Evolutionary conservation across 495 filamentous ascomycete genomes (phyloP).

Genomic region (Neurospora tetraspora): DNA sequence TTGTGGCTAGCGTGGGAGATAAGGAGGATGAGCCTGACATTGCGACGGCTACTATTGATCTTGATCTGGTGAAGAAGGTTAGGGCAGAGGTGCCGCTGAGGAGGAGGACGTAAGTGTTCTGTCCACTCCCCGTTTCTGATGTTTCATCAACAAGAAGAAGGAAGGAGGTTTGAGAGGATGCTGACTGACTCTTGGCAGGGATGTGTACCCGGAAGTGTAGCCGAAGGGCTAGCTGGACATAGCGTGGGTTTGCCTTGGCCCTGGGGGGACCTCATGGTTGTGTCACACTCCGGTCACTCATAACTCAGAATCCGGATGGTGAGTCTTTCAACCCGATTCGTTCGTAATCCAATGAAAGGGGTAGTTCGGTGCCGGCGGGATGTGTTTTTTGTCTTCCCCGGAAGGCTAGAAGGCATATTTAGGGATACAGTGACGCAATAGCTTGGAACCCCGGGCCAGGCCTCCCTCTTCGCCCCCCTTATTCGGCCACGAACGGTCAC

Average conservation of each 20-base stretch:
- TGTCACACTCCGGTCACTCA: not conserved
- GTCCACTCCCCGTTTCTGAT: not conserved
- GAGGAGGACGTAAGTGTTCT: slow-evolving; percentile 36
- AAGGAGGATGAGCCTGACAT: slow-evolving; percentile 31
- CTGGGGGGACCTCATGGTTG: not conserved
- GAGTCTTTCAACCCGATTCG: not conserved
- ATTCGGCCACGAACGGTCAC: not conserved
- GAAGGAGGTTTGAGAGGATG: not conserved
- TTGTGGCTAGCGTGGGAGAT: slow-evolving; percentile 54
- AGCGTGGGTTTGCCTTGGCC: not conserved
- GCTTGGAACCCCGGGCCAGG: fast-evolving
- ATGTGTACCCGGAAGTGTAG: slow-evolving; percentile 53
- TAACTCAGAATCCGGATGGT: not conserved
- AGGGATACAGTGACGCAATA: not conserved
- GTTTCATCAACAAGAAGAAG: not conserved
- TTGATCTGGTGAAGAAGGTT: slow-evolving; percentile 33
- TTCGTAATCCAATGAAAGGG: not conserved
- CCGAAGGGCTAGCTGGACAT: not conserved
- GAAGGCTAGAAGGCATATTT: not conserved
- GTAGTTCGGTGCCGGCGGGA: not conserved
- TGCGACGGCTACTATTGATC: slow-evolving; percentile 38
- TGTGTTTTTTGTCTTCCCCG: not conserved
- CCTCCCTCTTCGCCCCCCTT: not conserved
- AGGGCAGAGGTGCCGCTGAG: slow-evolving; percentile 55
- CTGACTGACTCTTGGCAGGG: slow-evolving; percentile 23